A percentile compares a stretch with the other conserved stretches of the same genome.
Evolutionary conservation across 2,329 filamentous ascomycete species (phyloP).

Genomic region (Chaetomium olivaceum): DNA sequence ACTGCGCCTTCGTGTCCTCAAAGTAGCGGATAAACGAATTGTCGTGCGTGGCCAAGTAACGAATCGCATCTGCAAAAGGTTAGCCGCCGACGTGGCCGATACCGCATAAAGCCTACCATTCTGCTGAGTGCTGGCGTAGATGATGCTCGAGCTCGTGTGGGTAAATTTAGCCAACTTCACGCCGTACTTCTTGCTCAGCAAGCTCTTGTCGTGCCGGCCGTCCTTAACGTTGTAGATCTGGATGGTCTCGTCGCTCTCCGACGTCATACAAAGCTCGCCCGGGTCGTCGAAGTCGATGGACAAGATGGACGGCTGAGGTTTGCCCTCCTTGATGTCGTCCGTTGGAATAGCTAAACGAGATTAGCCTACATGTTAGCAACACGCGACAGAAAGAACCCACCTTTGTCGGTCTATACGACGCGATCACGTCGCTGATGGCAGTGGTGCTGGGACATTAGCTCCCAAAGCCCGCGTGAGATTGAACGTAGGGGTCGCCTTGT

Average conservation of each 20-base stretch:
- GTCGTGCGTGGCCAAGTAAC: constrained; percentile 88
- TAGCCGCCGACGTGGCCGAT: neutral
- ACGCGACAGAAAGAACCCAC: constrained; percentile 45
- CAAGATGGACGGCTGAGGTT: constrained; percentile 65
- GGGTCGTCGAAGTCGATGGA: constrained; percentile 97
- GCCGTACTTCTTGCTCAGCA: constrained; percentile 95
- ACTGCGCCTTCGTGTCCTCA: constrained; percentile 80
- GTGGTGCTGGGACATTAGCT: constrained; percentile 51
- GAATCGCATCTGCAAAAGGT: constrained; percentile 65
- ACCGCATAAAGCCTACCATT: constrained; percentile 62
- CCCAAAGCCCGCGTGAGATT: constrained; percentile 54
- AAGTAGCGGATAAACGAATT: constrained; percentile 98
- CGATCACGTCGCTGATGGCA: constrained; percentile 75
- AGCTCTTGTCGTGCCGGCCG: constrained; percentile 82
- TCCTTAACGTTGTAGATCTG: constrained; percentile 94
- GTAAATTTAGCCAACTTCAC: constrained; percentile 93
- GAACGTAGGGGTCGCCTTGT: constrained; percentile 46
- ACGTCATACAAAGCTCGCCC: constrained; percentile 87
- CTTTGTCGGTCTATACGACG: constrained; percentile 76
- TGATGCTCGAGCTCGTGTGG: constrained; percentile 84
- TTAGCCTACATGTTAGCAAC: neutral
- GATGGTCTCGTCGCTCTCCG: constrained; percentile 90
- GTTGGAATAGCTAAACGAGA: constrained; percentile 55
- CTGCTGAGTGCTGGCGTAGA: constrained; percentile 94
- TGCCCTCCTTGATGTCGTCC: constrained; percentile 57